Conservation (phyloP, 2,329 filamentous ascomycete genomes). For the Penicillium sp. region DNA sequence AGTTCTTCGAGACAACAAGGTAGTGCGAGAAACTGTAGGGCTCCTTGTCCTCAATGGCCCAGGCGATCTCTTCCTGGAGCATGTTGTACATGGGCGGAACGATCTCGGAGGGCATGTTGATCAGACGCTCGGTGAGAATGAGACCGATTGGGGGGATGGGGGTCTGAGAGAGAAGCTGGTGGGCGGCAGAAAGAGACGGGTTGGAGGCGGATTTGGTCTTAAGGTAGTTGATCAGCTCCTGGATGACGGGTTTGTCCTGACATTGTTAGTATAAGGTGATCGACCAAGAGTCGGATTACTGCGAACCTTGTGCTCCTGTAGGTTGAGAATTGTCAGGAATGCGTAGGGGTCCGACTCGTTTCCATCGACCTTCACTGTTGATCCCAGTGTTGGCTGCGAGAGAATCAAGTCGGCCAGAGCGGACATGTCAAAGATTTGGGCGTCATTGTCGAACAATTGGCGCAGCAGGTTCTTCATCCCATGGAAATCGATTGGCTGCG, state of each 20-base stretch:
- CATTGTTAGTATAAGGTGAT: not conserved
- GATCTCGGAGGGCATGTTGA: constrained; percentile 95
- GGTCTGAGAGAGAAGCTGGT: constrained; percentile 58
- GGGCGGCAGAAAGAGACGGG: constrained; percentile 58
- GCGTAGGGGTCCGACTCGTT: constrained; percentile 91
- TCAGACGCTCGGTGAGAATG: constrained; percentile 86
- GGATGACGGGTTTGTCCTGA: constrained; percentile 69
- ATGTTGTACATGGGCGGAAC: constrained; percentile 93
- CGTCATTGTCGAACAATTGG: constrained; percentile 89
- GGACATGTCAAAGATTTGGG: constrained; percentile 82
- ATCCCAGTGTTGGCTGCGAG: constrained; percentile 83
- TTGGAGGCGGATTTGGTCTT: constrained; percentile 55
- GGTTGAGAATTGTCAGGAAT: constrained; percentile 84
- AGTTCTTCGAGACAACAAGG: constrained; percentile 87
- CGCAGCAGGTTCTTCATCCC: constrained; percentile 86
- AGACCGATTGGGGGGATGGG: constrained; percentile 70
- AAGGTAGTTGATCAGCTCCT: constrained; percentile 72
- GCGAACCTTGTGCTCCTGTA: constrained; percentile 68
- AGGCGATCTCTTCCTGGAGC: constrained; percentile 87
- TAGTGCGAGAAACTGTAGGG: constrained; percentile 94
- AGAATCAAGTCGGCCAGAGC: constrained; percentile 83
- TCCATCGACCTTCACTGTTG: constrained; percentile 95
- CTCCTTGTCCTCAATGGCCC: constrained; percentile 85
- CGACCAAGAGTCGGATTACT: not conserved
- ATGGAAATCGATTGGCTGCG: constrained; percentile 89